Evolutionary conservation across 2,329 filamentous ascomycete genomes (phyloP).

Genomic region (Cryphonectria japonica): DNA sequence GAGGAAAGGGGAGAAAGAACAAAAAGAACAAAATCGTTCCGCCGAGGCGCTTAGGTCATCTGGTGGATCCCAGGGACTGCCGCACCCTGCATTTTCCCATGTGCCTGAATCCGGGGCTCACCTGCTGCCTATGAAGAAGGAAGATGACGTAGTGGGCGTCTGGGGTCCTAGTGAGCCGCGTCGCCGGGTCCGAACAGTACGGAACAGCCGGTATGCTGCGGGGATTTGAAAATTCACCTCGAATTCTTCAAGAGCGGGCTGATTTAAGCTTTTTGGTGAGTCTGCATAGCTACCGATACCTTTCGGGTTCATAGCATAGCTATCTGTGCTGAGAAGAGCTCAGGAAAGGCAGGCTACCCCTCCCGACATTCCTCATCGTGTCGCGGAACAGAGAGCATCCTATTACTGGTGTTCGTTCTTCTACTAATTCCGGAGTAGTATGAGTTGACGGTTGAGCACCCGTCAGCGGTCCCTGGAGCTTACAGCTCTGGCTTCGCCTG

Average conservation of each 20-base stretch:
- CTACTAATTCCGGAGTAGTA: too few species aligned
- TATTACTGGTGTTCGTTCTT: too few species aligned
- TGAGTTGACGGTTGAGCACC: too few species aligned
- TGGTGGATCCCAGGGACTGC: conserved; percentile 13
- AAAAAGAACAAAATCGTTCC: background rate
- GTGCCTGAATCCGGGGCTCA: conserved; percentile 19
- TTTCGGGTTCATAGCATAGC: background rate
- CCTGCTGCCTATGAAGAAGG: background rate
- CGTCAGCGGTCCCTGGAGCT: background rate
- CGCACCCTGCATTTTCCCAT: conserved; percentile 15
- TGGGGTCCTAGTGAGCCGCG: background rate
- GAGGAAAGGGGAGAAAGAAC: too few species aligned
- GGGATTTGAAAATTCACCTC: background rate
- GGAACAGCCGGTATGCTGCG: background rate
- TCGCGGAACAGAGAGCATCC: background rate
- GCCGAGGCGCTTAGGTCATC: conserved; percentile 1
- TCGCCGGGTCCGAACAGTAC: conserved; percentile 1
- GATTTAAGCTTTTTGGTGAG: background rate
- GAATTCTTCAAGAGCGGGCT: background rate
- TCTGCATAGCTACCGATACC: background rate
- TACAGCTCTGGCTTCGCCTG: background rate
- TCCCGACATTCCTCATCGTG: background rate
- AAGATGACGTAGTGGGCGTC: conserved; percentile 17
- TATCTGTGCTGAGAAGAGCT: background rate
- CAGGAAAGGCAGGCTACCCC: background rate